These are phyloP conservation scores for Gillenia trifoliata DNA, from an alignment of 306 rosid genomes.

Conservation along the genomic window DNA sequence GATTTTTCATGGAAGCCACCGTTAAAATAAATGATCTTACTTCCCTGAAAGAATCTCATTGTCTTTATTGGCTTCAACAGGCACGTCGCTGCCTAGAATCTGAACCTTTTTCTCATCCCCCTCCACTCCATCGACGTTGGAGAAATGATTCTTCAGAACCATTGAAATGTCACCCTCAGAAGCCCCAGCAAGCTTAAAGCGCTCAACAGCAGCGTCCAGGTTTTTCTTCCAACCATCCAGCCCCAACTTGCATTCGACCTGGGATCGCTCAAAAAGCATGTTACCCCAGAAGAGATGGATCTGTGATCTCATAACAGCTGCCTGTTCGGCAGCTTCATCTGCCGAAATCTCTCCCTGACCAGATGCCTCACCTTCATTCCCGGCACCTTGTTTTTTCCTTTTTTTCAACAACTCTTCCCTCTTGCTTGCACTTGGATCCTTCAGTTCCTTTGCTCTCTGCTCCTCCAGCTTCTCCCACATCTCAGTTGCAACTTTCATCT, in stretches of 20 bases:
- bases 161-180: slow-evolving; percentile 69
- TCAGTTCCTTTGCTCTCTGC: slow-evolving; percentile 73
- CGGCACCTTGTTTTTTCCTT: slow-evolving; percentile 63
- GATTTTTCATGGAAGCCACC: slow-evolving; percentile 21
- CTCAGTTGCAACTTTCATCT: slow-evolving; percentile 90
- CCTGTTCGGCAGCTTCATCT: slow-evolving; percentile 93
- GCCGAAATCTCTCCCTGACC: slow-evolving; percentile 55
- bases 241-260: slow-evolving; percentile 84
- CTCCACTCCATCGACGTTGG: slow-evolving; percentile 57
- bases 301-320: slow-evolving; percentile 91
- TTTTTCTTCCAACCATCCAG: slow-evolving; percentile 72
- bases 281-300: slow-evolving; percentile 98
- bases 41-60: slow-evolving; percentile 26
- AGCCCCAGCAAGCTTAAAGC: slow-evolving; percentile 96
- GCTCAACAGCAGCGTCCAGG: slow-evolving; percentile 74
- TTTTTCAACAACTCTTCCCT: slow-evolving; percentile 73
- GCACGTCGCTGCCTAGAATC: slow-evolving; percentile 15
- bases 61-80: slow-evolving; percentile 28
- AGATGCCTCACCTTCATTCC: slow-evolving; percentile 54
- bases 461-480: slow-evolving; percentile 99
- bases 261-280: slow-evolving; percentile 94
- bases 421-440: slow-evolving; percentile 80
- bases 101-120: slow-evolving; percentile 48
- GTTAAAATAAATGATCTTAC: slow-evolving; percentile 15
- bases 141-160: slow-evolving; percentile 89